These are phyloP conservation scores for Phytophthora cactorum DNA, from an alignment of 352 stramenopile species.

Conservation along the genomic window DNA sequence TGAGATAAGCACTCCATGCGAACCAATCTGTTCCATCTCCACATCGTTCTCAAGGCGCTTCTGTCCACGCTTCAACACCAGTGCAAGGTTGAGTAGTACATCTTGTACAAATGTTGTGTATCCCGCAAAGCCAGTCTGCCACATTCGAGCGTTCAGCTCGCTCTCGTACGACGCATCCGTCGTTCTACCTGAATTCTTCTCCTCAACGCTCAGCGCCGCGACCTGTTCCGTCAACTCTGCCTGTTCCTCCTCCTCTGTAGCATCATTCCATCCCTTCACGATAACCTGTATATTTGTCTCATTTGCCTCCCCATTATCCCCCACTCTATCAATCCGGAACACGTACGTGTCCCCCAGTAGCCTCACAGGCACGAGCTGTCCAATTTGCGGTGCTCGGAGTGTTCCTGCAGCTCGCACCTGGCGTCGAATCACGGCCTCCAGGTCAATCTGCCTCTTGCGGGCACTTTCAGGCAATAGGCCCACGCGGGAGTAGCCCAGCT, in stretches of 20 bases:
- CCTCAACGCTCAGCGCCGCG: constrained; percentile 23
- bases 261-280: constrained; percentile 31
- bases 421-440: constrained; percentile 41
- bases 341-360: constrained; percentile 61
- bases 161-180: constrained; percentile 20
- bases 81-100: constrained; percentile 58
- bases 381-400: constrained; percentile 14
- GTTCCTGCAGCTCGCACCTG: constrained; percentile 38
- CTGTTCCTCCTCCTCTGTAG: background rate
- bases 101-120: constrained; percentile 62
- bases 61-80: constrained; percentile 43
- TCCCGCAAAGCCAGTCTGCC: constrained; percentile 48
- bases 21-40: constrained; percentile 63
- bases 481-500: constrained; percentile 14
- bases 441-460: constrained; percentile 39
- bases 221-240: constrained; percentile 26
- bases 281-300: constrained; percentile 9
- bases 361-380: constrained; percentile 49
- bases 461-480: constrained; percentile 52
- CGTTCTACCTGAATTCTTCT: constrained; percentile 8
- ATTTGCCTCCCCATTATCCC: background rate
- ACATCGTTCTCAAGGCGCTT: constrained; percentile 28
- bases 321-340: constrained; percentile 42
- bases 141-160: constrained; percentile 38
- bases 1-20: constrained; percentile 42